phyloP scores from a whole-genome alignment of 768 basidiomycete genomes.

The Dioszegia crocea region DNA sequence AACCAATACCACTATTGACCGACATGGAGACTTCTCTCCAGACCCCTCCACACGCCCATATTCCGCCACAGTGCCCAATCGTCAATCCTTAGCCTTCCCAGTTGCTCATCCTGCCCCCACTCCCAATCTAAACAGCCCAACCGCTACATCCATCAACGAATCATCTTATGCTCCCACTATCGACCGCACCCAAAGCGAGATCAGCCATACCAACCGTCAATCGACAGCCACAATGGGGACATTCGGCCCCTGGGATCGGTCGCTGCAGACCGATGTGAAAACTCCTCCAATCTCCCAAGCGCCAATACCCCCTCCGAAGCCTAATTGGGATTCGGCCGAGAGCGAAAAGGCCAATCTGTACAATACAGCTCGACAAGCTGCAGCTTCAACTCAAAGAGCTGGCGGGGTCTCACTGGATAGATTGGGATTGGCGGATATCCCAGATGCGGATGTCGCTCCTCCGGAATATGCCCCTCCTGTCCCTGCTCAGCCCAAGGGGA shows the following conservation, averaged over 20 bases:
- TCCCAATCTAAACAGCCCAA: neutral
- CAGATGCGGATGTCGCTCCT: constrained; percentile 21
- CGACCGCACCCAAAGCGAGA: constrained; percentile 14
- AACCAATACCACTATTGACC: constrained; percentile 18
- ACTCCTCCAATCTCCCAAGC: neutral
- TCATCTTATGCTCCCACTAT: neutral
- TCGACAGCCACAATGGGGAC: constrained; percentile 25
- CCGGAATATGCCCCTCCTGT: constrained; percentile 41
- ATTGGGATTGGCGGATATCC: constrained; percentile 25
- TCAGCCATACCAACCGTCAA: constrained; percentile 17
- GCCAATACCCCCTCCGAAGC: neutral
- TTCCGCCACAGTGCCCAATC: constrained; percentile 19
- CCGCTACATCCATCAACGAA: neutral
- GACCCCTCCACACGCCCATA: constrained; percentile 9
- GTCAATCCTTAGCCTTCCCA: constrained; percentile 23
- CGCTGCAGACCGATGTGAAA: constrained; percentile 11
- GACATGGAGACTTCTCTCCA: constrained; percentile 17
- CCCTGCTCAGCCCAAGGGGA: constrained; percentile 9
- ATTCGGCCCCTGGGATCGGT: constrained; percentile 31
- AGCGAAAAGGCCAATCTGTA: constrained; percentile 37
- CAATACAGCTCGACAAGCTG: constrained; percentile 25
- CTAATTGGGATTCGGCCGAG: constrained; percentile 36
- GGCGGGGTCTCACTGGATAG: constrained; percentile 20
- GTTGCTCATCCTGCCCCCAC: constrained; percentile 14
- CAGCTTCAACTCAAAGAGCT: constrained; percentile 28